Evolutionary conservation across 1,284 basidiomycete species (phyloP), one percentile per base, ranked within the genome.

Genomic region (Ustilago lituana): DNA sequence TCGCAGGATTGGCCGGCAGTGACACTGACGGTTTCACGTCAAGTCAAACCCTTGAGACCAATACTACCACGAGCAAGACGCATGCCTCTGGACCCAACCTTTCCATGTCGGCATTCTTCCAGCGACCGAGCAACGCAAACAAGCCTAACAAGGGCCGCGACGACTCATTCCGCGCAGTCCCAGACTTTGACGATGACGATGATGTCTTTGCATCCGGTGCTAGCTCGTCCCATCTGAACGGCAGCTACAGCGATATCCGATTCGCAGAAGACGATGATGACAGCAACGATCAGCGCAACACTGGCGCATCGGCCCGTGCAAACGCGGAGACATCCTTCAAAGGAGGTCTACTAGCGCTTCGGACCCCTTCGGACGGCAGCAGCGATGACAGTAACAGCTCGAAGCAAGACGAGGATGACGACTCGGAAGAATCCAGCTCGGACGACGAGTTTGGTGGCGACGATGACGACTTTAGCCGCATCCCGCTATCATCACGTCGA

Each of bases 241-340:
- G 49, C 14, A 67, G 63, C 53, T 64, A 45, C 46, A 45, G 48
- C 40, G 63, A 76, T 32, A 67, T 93, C 9, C 89, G 90, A 74
- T 93, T 93, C 79, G 87, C 86, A 43, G 69, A 77, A n/a, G 58
- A 65, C 22, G 67, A 65, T 23, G 84, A 84, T 35, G 85, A 85
- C 36, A 54, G 53, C 37, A 43, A 39, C 23, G 48, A 49, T 9
- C 39, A 41, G 45, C 50, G 41, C 36, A 59, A 51, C 20, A 19
- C 19, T 9, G 39, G 48, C 36, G 31, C 23, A 5, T 55, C 50
- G 11, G 36, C 51, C 3, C 65, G 51, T 14, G 27, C 51, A 1
- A 63, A 41, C 22, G 36, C 45, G 6, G 60, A 49, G 20, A 35
- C 43, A 3, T 57, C 52, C 3, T 62, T 53, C 29, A 55, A 55